Base-by-base conservation (phyloP, 768 basidiomycete species). In the Lanmaoa pseudosensibilis region DNA sequence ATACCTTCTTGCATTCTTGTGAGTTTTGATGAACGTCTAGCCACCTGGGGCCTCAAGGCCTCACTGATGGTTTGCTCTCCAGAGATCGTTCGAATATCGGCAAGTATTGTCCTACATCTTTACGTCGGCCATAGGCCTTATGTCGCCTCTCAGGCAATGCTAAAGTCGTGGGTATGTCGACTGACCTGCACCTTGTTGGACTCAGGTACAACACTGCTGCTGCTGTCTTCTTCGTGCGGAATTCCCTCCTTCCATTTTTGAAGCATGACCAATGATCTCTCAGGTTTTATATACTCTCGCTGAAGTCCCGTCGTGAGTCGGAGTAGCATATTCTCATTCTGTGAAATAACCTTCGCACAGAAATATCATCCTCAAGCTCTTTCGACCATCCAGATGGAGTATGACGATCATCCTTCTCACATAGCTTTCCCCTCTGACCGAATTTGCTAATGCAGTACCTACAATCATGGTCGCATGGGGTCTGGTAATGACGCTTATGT, bases 381-480 rank as follows among this genome's bases (percentile, higher is more conserved):
- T 66, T 56, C 60, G 67, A 32, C 72, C 72, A n/a, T 76, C 75
- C 5, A 62, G 58, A 58, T 78, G 69, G 69, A 70, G 73, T 77
- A 57, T 25, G 68, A 27, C 23, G n/a, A 46, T 47, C 40, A 32
- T 38, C 32, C 6, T 21, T 33, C 8, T 27, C 34, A 2, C 25
- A 1, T 34, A 50, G 33, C 2, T 33, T 41, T 56, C 4, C 15
- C 19, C 47, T 66, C 30, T 63, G 43, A 62, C 39, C 62, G 13
- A 15, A 38, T 40, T 44, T 43, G n/a, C 8, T 21, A 59, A 60
- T 53, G 73, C 54, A 80, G 79, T 76, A 59, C 72, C 74, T 18
- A 11, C 62, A 0, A 76, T 75, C 16, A 75, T 77, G 75, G 40
- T 77, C 1, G 70, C 64, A 12, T 77, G 77, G 77, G 73, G 75